These are phyloP conservation scores for Cinnamomum chago DNA, from an alignment of 164 flowering plant genomes.

Conservation along the genomic window DNA sequence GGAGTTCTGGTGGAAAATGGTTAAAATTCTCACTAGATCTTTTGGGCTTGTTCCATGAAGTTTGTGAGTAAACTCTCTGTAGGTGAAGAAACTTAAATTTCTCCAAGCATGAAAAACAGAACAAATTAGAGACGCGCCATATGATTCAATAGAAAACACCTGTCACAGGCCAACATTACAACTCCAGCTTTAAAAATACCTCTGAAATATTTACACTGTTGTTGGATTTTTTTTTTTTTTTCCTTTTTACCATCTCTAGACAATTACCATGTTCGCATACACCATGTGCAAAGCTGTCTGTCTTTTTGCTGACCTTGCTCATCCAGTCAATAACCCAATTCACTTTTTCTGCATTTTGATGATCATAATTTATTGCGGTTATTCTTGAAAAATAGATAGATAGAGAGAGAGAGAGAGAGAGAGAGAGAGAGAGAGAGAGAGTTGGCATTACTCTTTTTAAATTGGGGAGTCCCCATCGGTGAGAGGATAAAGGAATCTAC, in stretches of 20 bases:
- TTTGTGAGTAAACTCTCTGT: no score
- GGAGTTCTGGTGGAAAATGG: background rate
- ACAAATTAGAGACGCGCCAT: no score
- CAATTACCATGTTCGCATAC: slow-evolving; percentile 49
- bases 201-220: no score
- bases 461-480: slow-evolving; percentile 1
- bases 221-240: no score
- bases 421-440: background rate
- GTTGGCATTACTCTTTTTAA: slow-evolving; percentile 9
- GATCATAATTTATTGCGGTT: no score
- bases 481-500: background rate
- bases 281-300: slow-evolving; percentile 32
- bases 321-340: slow-evolving; percentile 19
- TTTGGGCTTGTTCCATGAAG: background rate
- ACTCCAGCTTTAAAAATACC: no score
- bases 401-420: background rate
- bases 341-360: slow-evolving; percentile 26
- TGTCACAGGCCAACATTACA: no score
- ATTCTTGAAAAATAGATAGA: background rate
- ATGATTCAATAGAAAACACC: no score
- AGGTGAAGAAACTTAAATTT: no score
- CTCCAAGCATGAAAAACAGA: no score
- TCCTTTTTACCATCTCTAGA: background rate
- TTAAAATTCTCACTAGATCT: no score
- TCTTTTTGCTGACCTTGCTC: slow-evolving; percentile 38